A percentile compares a stretch with the other conserved stretches of the same genome.
These are phyloP conservation scores for Phaeosphaeria sp. DNA, from an alignment of 2,329 filamentous ascomycete species.

Conservation along the genomic window DNA sequence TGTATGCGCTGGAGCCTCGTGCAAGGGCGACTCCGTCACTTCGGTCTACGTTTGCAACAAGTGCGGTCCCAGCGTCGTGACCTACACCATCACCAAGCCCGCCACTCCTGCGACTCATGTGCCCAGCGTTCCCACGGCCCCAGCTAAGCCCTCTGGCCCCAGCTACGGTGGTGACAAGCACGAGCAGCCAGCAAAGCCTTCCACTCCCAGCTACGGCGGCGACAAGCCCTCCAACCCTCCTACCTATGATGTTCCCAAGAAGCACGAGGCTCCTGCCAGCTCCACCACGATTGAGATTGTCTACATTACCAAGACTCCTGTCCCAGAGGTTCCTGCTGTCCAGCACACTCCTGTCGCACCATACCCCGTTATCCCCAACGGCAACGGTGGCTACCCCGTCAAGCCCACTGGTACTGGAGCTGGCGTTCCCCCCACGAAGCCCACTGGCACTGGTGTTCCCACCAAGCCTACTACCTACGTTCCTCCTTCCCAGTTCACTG, in stretches of 20 bases:
- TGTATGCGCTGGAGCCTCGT: conserved; percentile 1
- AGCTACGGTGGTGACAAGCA: conserved; percentile 1
- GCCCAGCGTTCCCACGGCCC: not conserved
- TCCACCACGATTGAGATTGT: conserved; percentile 6
- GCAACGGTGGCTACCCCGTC: conserved; percentile 2
- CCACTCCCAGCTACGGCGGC: conserved; percentile 1
- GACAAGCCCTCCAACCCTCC: not conserved
- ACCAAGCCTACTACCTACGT: conserved; percentile 4
- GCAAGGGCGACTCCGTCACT: conserved; percentile 7
- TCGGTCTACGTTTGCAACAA: conserved; percentile 8
- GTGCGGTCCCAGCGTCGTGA: conserved; percentile 7
- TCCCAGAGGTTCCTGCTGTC: conserved; percentile 2
- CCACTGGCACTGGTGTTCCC: conserved; percentile 1
- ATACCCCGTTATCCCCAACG: conserved; percentile 4
- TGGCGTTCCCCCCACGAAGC: not conserved
- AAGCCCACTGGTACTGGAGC: conserved; percentile 1
- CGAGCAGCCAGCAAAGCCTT: not conserved
- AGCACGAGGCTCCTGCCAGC: conserved; percentile 1
- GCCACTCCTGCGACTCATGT: conserved; percentile 3
- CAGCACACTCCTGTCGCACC: conserved; percentile 2
- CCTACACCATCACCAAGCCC: conserved; percentile 10
- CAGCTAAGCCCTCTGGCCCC: not conserved
- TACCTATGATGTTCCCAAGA: conserved; percentile 7
- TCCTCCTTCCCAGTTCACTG: conserved; percentile 8
- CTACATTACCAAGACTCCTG: conserved; percentile 8